Percentiles rank a stretch among this genome's conserved stretches.
Conservation (phyloP, 345 rosid genomes). For the Salix arbutifolia region DNA sequence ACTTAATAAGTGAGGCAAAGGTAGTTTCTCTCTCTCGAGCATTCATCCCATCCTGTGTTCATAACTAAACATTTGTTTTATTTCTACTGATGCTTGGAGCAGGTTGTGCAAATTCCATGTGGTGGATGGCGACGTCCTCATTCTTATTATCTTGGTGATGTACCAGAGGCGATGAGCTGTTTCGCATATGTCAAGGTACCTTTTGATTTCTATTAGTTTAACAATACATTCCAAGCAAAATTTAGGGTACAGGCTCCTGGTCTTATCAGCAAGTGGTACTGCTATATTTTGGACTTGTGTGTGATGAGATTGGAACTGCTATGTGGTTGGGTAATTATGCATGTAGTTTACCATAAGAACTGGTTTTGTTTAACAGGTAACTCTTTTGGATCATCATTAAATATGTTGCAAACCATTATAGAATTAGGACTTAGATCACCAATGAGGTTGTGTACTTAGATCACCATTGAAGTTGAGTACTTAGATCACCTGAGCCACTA, state of each 20-base stretch:
- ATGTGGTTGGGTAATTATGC: not conserved
- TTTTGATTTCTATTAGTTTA: not conserved
- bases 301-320: not conserved
- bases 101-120: constrained; percentile 91
- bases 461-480: too few relatives aligned
- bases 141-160: constrained; percentile 71
- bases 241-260: not conserved
- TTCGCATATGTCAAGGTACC: constrained; percentile 90
- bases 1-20: constrained; percentile 69
- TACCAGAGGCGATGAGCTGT: constrained; percentile 65
- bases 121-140: constrained; percentile 99
- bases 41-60: not conserved
- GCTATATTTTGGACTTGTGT: not conserved
- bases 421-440: too few relatives aligned
- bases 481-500: too few relatives aligned
- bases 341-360: not conserved
- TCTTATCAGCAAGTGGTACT: not conserved
- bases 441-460: too few relatives aligned
- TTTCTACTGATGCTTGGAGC: constrained; percentile 30
- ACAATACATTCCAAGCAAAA: not conserved
- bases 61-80: constrained; percentile 6
- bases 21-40: constrained; percentile 29
- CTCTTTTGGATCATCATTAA: too few relatives aligned
- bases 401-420: too few relatives aligned
- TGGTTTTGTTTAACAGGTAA: not conserved